These are phyloP conservation scores for Flaveria ramosissima DNA, from an alignment of 129 eudicot genomes.

Conservation along the genomic window DNA sequence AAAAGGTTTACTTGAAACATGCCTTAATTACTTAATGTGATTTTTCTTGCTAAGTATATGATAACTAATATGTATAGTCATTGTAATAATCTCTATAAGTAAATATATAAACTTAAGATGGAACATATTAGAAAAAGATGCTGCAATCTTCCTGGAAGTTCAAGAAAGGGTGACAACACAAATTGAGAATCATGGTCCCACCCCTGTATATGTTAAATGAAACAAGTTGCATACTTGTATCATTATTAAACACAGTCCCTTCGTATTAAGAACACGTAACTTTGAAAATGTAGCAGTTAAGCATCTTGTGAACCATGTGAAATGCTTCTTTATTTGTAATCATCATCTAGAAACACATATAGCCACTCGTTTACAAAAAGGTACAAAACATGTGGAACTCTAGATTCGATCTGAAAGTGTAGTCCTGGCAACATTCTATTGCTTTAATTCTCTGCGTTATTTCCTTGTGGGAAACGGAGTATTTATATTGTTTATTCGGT, in stretches of 20 bases:
- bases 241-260: background rate
- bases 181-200: background rate
- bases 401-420: background rate
- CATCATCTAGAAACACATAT: background rate
- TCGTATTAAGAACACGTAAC: background rate
- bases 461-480: background rate
- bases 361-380: background rate
- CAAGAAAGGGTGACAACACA: background rate
- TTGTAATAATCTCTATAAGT: constrained; percentile 4
- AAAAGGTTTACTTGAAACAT: background rate
- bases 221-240: constrained; percentile 10
- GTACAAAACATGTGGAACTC: background rate
- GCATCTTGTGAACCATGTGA: background rate
- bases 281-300: background rate
- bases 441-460: background rate
- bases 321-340: background rate
- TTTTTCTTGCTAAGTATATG: background rate
- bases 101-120: background rate
- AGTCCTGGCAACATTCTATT: background rate
- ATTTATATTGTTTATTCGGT: background rate
- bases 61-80: background rate
- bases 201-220: background rate
- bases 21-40: background rate
- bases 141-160: background rate
- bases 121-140: background rate